Percentiles rank a stretch among this genome's conserved stretches.
Evolutionary conservation across 441 rosid species (phyloP).

Genomic region (Metrosideros polymorpha): DNA sequence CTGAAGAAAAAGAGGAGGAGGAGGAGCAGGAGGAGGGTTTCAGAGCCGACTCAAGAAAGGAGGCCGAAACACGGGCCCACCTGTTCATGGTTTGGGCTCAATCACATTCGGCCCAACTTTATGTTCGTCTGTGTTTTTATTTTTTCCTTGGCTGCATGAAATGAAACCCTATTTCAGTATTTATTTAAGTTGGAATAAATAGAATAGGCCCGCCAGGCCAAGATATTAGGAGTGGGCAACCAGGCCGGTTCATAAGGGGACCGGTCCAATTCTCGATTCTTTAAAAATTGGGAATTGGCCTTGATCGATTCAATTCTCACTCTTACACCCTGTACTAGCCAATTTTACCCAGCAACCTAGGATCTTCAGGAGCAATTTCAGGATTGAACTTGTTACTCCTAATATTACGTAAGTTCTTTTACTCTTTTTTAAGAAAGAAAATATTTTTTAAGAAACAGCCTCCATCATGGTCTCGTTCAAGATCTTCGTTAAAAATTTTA

Average conservation of each 20-base stretch:
- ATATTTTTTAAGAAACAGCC: no score
- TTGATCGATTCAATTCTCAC: neutral
- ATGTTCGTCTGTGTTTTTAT: no score
- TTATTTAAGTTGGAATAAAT: no score
- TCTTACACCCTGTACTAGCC: neutral
- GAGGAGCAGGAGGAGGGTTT: neutral
- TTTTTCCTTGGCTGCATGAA: no score
- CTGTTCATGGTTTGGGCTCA: neutral
- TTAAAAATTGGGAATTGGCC: neutral
- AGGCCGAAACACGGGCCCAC: neutral
- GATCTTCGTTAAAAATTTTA: no score
- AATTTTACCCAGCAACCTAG: neutral
- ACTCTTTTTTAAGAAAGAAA: no score
- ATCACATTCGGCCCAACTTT: neutral
- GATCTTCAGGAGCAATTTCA: no score
- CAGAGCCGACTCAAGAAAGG: neutral
- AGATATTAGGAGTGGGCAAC: neutral
- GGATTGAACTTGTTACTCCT: no score
- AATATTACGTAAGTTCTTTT: no score
- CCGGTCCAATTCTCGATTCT: fast-evolving
- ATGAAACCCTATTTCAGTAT: no score
- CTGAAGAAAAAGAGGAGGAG: neutral
- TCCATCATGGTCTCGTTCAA: no score
- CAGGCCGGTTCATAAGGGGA: neutral
- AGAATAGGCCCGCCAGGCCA: no score